Base-by-base conservation (phyloP, 176 grass and related monocot species). In the Ampelocalamus luodianensis region DNA sequence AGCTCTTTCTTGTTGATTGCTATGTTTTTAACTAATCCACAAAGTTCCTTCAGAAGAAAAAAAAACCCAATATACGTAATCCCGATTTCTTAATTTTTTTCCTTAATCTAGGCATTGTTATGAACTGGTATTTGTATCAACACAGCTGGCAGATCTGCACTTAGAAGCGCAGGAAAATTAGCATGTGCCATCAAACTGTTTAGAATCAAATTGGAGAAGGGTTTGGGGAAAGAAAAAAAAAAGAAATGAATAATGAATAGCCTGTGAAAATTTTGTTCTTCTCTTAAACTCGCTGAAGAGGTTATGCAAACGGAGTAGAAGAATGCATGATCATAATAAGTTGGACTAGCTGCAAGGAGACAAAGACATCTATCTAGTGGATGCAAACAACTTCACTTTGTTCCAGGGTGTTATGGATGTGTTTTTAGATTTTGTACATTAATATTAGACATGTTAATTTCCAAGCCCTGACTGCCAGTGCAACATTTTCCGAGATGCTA, bases 11-110 rank as follows among this genome's bases (percentile, higher is more conserved):
- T 43, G 51, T 68, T 45, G 39, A 18, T 62, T 60, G 29, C 37
- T 55, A 37, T 50, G 44, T 56, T 77, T 51, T 65, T 44, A 39
- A 79, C 10, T n/a, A 79, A 68, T 74, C 22, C 7, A 67, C 23
- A 8, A 62, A 77, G 34, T 27, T 53, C n/a, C 68, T 7, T 23
- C 5, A 16, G 4, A 51, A 16, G 4, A 51, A 23, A 39, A 32
- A 40, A 56, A 40, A 56, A 61, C 22, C 5, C 32, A 34, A 34
- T 34, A 34, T 23, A 36, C 15, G 36, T 15, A 45, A 11, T 26
- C 16, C 53, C 29, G 17, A 65, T 81, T 74, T 87, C 16, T 13
- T 42, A 51, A 2, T 26, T 27, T 23, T n/a, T 1, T 4, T 12
- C 0, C n/a, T 24, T 26, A 62, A 62, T 62, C 1, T 51, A 50